phyloP scores from a whole-genome alignment of 2,329 filamentous ascomycete species.

The Zymoseptoria pseudotritici region DNA sequence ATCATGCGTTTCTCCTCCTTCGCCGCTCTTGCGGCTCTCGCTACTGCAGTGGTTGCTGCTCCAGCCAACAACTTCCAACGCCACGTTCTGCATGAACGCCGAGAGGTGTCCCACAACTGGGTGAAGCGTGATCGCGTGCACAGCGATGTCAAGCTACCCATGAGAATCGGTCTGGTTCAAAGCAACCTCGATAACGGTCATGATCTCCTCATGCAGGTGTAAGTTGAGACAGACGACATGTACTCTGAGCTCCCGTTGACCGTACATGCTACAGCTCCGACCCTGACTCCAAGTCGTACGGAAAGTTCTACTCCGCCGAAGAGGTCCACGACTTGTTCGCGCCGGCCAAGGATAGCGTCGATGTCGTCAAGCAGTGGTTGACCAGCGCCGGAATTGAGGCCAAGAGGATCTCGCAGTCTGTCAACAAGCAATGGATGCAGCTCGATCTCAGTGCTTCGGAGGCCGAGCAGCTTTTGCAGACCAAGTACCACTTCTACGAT shows the following conservation, averaged over 20 bases:
- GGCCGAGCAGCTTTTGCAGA: conserved; percentile 32
- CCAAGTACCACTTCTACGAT: conserved; percentile 54
- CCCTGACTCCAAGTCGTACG: conserved; percentile 28
- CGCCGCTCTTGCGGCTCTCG: conserved; percentile 9
- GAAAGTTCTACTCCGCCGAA: conserved; percentile 33
- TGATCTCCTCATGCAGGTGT: conserved; percentile 14
- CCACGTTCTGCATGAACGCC: conserved; percentile 40
- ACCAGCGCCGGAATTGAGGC: conserved; percentile 25
- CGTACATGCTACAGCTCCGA: conserved; percentile 6
- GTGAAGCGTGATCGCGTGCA: conserved; percentile 29
- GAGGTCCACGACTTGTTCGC: conserved; percentile 38
- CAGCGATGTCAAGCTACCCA: conserved; percentile 20
- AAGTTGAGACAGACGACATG: neutral
- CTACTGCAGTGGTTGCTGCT: conserved; percentile 9
- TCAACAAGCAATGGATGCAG: conserved; percentile 34
- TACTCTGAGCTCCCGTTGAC: neutral
- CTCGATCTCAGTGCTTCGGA: conserved; percentile 35
- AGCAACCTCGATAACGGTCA: conserved; percentile 15
- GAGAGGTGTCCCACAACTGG: conserved; percentile 32
- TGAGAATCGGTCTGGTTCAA: conserved; percentile 21
- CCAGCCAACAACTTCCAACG: conserved; percentile 12
- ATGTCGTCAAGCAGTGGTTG: conserved; percentile 35
- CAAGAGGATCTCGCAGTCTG: conserved; percentile 29
- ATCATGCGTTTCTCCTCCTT: conserved; percentile 16
- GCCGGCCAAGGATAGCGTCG: conserved; percentile 28